phyloP scores from a whole-genome alignment of 805 yeast genomes.

The Spathaspora gorwiae region DNA sequence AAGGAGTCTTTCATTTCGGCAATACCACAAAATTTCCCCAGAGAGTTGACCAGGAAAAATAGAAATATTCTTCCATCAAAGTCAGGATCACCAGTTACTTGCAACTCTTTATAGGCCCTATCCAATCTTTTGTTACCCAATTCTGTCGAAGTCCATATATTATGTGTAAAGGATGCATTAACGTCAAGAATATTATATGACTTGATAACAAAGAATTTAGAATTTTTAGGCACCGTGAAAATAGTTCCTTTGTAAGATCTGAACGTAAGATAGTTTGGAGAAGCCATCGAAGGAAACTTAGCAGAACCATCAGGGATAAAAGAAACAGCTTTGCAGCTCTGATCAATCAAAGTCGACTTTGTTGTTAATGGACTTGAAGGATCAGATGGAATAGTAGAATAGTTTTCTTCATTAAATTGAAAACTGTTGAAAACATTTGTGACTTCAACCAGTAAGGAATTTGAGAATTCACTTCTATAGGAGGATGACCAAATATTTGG shows the following conservation, averaged over 20 bases:
- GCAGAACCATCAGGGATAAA: background rate
- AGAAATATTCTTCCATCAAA: constrained; percentile 35
- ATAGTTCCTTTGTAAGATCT: constrained; percentile 12
- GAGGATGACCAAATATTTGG: constrained; percentile 18
- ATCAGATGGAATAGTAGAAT: constrained; percentile 1
- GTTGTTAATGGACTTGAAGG: constrained; percentile 3
- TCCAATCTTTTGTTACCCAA: constrained; percentile 51
- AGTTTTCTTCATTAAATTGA: background rate
- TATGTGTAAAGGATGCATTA: constrained; percentile 43
- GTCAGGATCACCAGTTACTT: constrained; percentile 11
- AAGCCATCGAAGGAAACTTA: background rate
- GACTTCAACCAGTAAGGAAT: constrained; percentile 3
- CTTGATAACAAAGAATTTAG: constrained; percentile 49
- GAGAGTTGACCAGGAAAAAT: constrained; percentile 55
- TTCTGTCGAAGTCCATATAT: constrained; percentile 58
- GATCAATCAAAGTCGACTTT: background rate
- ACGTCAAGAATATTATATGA: constrained; percentile 48
- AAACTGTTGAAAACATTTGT: background rate
- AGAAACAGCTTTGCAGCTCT: background rate
- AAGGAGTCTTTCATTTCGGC: constrained; percentile 46
- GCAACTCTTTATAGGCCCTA: constrained; percentile 32
- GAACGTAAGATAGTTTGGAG: constrained; percentile 7
- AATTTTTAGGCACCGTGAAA: constrained; percentile 15
- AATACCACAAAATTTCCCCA: constrained; percentile 56
- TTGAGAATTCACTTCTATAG: background rate